Conservation (phyloP, 805 yeast species). For the Sugiyamaella qingdaonensis region DNA sequence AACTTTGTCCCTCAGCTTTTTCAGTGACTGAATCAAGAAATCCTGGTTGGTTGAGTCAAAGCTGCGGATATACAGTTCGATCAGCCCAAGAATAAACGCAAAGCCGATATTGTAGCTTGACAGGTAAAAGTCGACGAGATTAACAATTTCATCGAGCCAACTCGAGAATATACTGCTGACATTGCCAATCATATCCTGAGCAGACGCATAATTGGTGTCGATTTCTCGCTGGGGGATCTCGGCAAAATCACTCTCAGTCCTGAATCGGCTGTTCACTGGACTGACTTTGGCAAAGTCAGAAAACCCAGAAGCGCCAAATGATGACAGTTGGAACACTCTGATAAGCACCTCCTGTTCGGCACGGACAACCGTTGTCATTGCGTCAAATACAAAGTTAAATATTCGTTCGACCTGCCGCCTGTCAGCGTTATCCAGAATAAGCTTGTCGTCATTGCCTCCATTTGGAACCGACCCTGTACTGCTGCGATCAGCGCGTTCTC, state of each 20-base stretch:
- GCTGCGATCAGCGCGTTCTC: neutral
- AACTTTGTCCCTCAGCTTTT: constrained; percentile 49
- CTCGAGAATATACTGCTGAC: constrained; percentile 46
- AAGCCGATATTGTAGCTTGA: constrained; percentile 39
- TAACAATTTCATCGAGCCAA: constrained; percentile 29
- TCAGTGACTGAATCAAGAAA: constrained; percentile 48
- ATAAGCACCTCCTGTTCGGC: constrained; percentile 47
- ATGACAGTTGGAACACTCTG: constrained; percentile 44
- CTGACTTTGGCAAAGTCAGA: constrained; percentile 38
- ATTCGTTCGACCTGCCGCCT: constrained; percentile 6
- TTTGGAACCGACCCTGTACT: neutral
- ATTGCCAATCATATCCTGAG: constrained; percentile 43
- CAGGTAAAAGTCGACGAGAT: constrained; percentile 34
- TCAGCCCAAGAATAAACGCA: constrained; percentile 40
- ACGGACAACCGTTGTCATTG: constrained; percentile 9
- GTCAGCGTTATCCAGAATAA: constrained; percentile 9
- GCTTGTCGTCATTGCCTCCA: constrained; percentile 2
- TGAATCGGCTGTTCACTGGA: constrained; percentile 21
- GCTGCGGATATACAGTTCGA: constrained; percentile 39
- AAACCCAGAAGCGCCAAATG: constrained; percentile 37
- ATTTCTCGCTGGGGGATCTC: constrained; percentile 36
- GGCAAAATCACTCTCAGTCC: constrained; percentile 22
- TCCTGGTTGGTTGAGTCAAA: constrained; percentile 59
- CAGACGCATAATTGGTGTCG: constrained; percentile 45
- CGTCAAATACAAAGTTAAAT: constrained; percentile 11